A percentile compares a stretch with the other conserved stretches of the same genome.
Conservation (phyloP, 2,329 filamentous ascomycete species). For the Apiospora phragmitis region DNA sequence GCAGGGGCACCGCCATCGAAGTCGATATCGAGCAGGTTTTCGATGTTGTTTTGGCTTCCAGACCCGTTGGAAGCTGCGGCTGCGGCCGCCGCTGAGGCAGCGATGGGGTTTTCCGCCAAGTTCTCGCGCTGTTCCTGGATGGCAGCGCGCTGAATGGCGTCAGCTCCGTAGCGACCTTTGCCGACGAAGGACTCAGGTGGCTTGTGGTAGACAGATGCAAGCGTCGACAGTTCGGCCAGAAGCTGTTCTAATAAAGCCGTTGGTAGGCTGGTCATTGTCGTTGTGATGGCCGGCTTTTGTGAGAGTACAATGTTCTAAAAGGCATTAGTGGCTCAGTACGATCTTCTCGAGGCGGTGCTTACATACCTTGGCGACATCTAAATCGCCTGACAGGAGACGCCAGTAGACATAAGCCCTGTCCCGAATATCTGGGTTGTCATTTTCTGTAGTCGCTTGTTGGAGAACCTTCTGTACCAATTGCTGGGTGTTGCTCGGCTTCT, state of each 20-base stretch:
- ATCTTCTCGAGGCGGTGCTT: not conserved
- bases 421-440: conserved; percentile 95
- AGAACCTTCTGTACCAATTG: conserved; percentile 91
- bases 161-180: conserved; percentile 89
- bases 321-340: conserved; percentile 20
- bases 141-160: conserved; percentile 90
- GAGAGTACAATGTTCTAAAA: conserved; percentile 81
- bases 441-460: conserved; percentile 88
- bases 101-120: conserved; percentile 89
- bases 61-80: conserved; percentile 57
- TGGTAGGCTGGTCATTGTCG: conserved; percentile 89
- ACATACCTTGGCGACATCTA: conserved; percentile 80
- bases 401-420: conserved; percentile 98
- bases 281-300: conserved; percentile 89
- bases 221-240: conserved; percentile 87
- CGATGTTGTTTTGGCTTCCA: conserved; percentile 72
- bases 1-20: conserved; percentile 92
- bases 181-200: conserved; percentile 97
- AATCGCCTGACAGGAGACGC: conserved; percentile 90
- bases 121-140: conserved; percentile 96
- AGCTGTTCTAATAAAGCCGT: conserved; percentile 83
- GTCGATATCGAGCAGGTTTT: conserved; percentile 94
- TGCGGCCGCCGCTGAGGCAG: conserved; percentile 74
- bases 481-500: conserved; percentile 92
- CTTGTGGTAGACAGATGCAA: conserved; percentile 98